Percentiles rank a stretch among this genome's conserved stretches.
These are phyloP conservation scores for Botryotinia globosa DNA, from an alignment of 2,329 filamentous ascomycete species.

Conservation along the genomic window DNA sequence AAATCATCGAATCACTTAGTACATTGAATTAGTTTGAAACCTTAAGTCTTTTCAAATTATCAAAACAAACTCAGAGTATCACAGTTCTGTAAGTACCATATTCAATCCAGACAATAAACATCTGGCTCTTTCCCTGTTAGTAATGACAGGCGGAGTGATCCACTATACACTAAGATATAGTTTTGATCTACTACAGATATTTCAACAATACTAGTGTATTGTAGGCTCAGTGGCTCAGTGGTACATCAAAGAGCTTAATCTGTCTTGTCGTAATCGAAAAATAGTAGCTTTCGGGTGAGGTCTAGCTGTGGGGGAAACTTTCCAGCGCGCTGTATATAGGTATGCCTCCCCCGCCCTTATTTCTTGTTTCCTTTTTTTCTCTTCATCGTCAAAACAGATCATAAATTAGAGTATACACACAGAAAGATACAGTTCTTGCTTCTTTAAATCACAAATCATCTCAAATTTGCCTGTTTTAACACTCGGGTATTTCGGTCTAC, in stretches of 20 bases:
- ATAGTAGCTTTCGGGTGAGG: background rate
- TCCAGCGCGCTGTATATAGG: background rate
- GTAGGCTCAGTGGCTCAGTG: background rate
- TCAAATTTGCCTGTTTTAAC: constrained; percentile 2
- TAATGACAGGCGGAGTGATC: too few relatives aligned
- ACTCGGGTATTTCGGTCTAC: constrained; percentile 9
- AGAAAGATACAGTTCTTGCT: background rate
- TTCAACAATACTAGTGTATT: background rate
- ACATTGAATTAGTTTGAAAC: too few relatives aligned
- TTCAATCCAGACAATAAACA: background rate
- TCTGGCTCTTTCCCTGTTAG: background rate
- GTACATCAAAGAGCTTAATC: background rate
- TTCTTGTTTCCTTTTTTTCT: background rate
- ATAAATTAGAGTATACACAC: background rate
- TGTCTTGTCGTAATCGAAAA: background rate
- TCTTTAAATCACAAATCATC: background rate
- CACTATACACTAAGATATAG: background rate
- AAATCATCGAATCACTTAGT: background rate
- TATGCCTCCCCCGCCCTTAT: background rate
- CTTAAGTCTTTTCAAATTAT: background rate
- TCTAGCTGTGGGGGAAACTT: background rate
- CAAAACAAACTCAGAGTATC: background rate
- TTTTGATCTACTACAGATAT: background rate
- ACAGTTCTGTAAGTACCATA: too few relatives aligned
- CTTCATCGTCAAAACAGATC: background rate